Conservation (phyloP, 305 asterid genomes). For the Plantago lanceolata region DNA sequence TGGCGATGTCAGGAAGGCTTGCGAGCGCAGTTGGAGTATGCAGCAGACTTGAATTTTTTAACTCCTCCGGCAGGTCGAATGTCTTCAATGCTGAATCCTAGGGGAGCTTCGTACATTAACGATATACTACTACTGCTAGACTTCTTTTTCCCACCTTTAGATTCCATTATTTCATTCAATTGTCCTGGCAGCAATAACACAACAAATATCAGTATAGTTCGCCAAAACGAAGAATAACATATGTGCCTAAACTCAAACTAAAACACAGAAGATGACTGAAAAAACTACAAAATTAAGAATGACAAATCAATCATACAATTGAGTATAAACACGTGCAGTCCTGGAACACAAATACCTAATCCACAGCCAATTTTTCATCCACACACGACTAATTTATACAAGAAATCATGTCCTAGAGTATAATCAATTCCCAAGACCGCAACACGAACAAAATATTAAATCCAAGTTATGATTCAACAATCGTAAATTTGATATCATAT, state of each 20-base stretch:
- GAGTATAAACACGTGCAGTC: too few species aligned
- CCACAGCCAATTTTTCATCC: too few species aligned
- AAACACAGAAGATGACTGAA: not conserved
- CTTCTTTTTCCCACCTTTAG: conserved; percentile 14
- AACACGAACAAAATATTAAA: too few species aligned
- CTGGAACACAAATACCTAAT: too few species aligned
- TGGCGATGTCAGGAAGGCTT: conserved; percentile 9
- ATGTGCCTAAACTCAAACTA: too few species aligned
- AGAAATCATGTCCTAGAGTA: too few species aligned
- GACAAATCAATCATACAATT: not conserved
- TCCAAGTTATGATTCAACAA: too few species aligned
- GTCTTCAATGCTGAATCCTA: conserved; percentile 15
- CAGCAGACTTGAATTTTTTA: conserved; percentile 13
- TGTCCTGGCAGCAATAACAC: not conserved
- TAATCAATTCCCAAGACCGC: too few species aligned
- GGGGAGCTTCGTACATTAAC: conserved; percentile 11
- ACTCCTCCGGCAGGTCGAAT: conserved; percentile 12
- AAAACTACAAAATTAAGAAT: not conserved
- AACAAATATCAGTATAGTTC: not conserved
- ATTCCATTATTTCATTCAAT: not conserved
- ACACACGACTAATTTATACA: too few species aligned
- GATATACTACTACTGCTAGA: conserved; percentile 14
- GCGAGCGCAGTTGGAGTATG: conserved; percentile 15
- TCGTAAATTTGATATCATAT: too few species aligned
- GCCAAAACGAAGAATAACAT: too few species aligned